Base-by-base conservation (phyloP, 1,139 yeast genomes). In the Candida frijolesensis region DNA sequence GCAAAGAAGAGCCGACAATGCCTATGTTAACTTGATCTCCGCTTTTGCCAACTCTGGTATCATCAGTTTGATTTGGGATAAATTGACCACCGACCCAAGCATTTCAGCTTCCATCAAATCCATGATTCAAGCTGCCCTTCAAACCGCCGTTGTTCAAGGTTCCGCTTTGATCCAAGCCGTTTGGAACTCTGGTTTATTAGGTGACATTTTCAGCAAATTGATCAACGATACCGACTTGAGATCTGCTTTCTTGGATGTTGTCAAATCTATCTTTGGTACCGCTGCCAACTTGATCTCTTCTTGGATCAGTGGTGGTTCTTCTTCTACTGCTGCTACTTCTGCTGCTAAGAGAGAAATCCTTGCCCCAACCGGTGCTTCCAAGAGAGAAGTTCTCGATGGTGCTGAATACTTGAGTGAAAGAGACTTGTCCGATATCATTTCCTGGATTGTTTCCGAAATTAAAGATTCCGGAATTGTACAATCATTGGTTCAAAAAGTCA, bases 121-220 rank as follows among this genome's bases (percentile, higher is more conserved):
- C 40, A 65, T 74, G 50, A 61, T 68, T 54, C 67, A 72, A 64
- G 51, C 68, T 41, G 68, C 77, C 44, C 50, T 75, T 51, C 63
- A 65, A 55, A 67, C 71, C 48, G 72, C 73, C 46, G 49, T 75
- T 56, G 74, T 70, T 45, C 70, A 74, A 56, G 80, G 75, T 54
- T 78, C 79, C 50, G 66, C 74, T 51, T 75, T 76, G 60, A 63
- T 76, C 57, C 61, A 64, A 54, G 80, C 79, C 53, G 58, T 76
- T 55, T 75, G 71, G 73, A 64, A 74, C 60, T 75, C 80, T 44
- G 80, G 80, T 55, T 68, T 75, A 57, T 53, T 76, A 50, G 66
- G 66, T 50, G 65, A 65, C 45, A 58, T 75, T 49, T 73, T 74
- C 65, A 61, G 57, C 54, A 65, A 60, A 51, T 57, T 76, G 48